These are phyloP conservation scores for Xylaria scruposa DNA, from an alignment of 495 filamentous ascomycete species.

Conservation along the genomic window DNA sequence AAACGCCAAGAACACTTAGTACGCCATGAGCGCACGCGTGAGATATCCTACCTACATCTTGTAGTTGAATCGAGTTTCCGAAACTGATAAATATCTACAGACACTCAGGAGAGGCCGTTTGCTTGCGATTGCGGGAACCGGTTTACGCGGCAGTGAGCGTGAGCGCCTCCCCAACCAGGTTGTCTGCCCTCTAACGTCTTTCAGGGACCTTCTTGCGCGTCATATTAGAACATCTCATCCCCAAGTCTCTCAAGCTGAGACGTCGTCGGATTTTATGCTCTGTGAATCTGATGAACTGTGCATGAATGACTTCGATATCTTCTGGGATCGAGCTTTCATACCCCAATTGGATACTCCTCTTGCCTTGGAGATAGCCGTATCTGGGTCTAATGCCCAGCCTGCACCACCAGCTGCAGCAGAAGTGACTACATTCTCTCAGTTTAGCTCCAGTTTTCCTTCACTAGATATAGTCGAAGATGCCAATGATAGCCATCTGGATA, in stretches of 20 bases:
- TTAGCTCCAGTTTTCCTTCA: slow-evolving; percentile 13
- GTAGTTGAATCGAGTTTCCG: background rate
- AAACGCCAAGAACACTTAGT: slow-evolving; percentile 60
- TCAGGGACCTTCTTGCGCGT: slow-evolving; percentile 27
- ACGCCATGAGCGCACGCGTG: slow-evolving; percentile 63
- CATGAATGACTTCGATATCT: slow-evolving; percentile 18
- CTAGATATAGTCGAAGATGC: slow-evolving; percentile 8
- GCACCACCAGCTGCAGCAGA: slow-evolving; percentile 27
- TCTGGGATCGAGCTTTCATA: slow-evolving; percentile 28
- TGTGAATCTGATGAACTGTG: background rate
- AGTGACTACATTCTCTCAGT: slow-evolving; percentile 5
- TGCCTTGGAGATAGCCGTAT: slow-evolving; percentile 9
- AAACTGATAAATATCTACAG: slow-evolving; percentile 35
- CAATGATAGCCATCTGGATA: background rate
- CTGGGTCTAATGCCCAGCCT: slow-evolving; percentile 26
- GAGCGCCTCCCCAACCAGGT: slow-evolving; percentile 15
- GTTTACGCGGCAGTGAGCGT: slow-evolving; percentile 56
- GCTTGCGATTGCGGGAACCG: slow-evolving; percentile 60
- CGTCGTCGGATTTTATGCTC: background rate
- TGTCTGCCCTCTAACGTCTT: slow-evolving; percentile 17
- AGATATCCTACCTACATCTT: slow-evolving; percentile 16
- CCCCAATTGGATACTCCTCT: slow-evolving; percentile 21
- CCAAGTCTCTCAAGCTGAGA: slow-evolving; percentile 11
- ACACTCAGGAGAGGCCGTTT: slow-evolving; percentile 63
- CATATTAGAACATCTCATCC: slow-evolving; percentile 16